Conservation (phyloP, 139 green algal species). For the Yamagishiella unicocca region DNA sequence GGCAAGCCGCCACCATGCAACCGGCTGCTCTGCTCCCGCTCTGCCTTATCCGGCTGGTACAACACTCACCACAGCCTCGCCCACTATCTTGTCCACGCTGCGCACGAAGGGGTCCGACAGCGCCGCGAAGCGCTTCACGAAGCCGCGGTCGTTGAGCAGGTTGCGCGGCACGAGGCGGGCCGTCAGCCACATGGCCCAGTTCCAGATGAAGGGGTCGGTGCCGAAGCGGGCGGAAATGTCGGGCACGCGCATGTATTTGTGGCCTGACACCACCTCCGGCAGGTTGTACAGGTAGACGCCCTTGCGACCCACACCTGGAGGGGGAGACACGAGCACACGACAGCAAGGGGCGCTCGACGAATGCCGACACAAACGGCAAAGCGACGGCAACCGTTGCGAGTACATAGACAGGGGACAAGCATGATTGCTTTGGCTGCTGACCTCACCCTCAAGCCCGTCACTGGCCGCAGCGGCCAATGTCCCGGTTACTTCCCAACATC, state of each 20-base stretch:
- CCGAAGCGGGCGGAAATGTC: constrained; percentile 94
- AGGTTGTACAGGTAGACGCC: constrained; percentile 90
- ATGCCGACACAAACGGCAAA: not conserved
- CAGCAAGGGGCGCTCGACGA: no score
- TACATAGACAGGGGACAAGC: no score
- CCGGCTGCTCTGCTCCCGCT: no score
- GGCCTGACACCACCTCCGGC: constrained; percentile 81
- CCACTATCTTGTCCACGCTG: constrained; percentile 81
- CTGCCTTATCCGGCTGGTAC: no score
- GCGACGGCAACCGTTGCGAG: no score
- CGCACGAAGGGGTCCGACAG: constrained; percentile 80
- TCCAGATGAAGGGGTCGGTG: constrained; percentile 92
- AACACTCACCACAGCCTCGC: constrained; percentile 82
- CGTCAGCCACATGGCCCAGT: constrained; percentile 92
- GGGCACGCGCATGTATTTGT: constrained; percentile 80
- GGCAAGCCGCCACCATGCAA: no score
- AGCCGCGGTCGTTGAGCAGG: constrained; percentile 67
- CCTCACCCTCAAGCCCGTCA: no score
- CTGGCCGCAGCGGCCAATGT: no score
- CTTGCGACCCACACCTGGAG: constrained; percentile 63
- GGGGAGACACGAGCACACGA: no score
- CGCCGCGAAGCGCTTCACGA: constrained; percentile 67
- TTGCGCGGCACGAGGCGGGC: constrained; percentile 75
- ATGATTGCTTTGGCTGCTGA: no score
- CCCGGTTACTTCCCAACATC: no score